Base-by-base conservation (phyloP, 2,329 filamentous ascomycete genomes). In the Curvularia lunata region DNA sequence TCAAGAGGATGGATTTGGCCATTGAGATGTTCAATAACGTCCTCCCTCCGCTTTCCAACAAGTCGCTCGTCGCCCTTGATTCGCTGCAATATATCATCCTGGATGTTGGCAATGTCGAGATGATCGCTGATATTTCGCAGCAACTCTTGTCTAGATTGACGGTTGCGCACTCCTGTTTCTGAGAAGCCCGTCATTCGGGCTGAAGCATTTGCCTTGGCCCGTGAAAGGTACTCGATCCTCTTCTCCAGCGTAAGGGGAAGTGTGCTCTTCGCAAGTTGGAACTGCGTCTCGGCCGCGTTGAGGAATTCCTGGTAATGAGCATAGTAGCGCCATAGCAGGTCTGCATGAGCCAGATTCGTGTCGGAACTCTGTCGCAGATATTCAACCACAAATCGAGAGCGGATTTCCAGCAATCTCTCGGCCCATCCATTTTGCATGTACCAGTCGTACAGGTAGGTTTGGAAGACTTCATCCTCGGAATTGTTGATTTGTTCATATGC, bases 391-490 rank as follows among this genome's bases (percentile, higher is more conserved):
- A 92, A 93, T 0, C 89, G 86, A 5, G 93, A 96, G 56, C 93
- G 86, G 50, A 95, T 92, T 34, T 89, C 87, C 32, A 99, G 85
- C 27, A 99, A 85, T 13, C 92, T 89, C 62, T 97, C 92, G 9
- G 87, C 90, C 87, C 91, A 93, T 18, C 90, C 89, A 74, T 93
- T 88, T 52, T 85, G 79, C 65, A 98, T 88, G 77, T 99, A 99
- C 94, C 95, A 99, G 70, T 97, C 93, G 74, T 97, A 99, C n/a
- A 99, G 83, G 69, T 91, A 92, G 60, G 91, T 96, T 75, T 98
- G 90, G 80, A 99, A 99, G 4, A 97, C 91, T 71, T 97, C 91
- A 66, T 99, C 95, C 13, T 89, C 85, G 0, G 94, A 96, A 57
- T 85, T 86, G 72, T 96, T 91, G 67, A 99, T 92, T 2, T 97